Conservation (phyloP, 2,329 filamentous ascomycete species). For the Akanthomyces dipterigenus region DNA sequence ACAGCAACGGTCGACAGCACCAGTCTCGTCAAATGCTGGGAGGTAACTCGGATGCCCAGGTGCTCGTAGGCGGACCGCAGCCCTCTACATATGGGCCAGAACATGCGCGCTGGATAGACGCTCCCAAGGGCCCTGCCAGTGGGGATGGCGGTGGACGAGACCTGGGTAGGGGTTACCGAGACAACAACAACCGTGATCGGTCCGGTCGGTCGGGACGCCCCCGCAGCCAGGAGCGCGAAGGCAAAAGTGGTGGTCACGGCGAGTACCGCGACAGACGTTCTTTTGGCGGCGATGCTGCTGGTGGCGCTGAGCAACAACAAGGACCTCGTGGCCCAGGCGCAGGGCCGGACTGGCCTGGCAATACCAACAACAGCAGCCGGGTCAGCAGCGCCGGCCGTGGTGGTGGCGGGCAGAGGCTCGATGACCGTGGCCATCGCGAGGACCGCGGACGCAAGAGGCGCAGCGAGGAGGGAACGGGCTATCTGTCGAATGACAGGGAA, state of each 20-base stretch:
- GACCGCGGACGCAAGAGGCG: conserved; percentile 36
- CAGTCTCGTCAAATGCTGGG: conserved; percentile 34
- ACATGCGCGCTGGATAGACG: conserved; percentile 30
- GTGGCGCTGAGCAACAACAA: conserved; percentile 15
- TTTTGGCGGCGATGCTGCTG: conserved; percentile 24
- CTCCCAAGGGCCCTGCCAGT: conserved; percentile 25
- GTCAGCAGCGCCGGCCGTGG: background rate
- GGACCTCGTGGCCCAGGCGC: conserved; percentile 22
- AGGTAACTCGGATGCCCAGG: conserved; percentile 49
- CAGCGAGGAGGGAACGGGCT: conserved; percentile 42
- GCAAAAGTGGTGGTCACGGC: conserved; percentile 38
- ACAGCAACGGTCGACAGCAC: conserved; percentile 20
- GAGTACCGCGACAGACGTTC: conserved; percentile 40
- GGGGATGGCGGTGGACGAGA: conserved; percentile 25
- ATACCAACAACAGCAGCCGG: background rate
- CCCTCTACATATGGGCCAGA: conserved; percentile 42
- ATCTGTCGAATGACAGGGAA: conserved; percentile 36
- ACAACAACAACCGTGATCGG: conserved; percentile 35
- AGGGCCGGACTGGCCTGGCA: conserved; percentile 12
- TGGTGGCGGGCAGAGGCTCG: conserved; percentile 24
- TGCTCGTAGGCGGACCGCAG: conserved; percentile 47
- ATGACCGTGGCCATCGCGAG: conserved; percentile 28
- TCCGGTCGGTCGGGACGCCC: conserved; percentile 35
- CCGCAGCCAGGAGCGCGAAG: conserved; percentile 42
- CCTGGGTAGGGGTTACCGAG: conserved; percentile 38